Evolutionary conservation across 352 stramenopile species (phyloP).

Genomic region (Phytophthora tentaculata): DNA sequence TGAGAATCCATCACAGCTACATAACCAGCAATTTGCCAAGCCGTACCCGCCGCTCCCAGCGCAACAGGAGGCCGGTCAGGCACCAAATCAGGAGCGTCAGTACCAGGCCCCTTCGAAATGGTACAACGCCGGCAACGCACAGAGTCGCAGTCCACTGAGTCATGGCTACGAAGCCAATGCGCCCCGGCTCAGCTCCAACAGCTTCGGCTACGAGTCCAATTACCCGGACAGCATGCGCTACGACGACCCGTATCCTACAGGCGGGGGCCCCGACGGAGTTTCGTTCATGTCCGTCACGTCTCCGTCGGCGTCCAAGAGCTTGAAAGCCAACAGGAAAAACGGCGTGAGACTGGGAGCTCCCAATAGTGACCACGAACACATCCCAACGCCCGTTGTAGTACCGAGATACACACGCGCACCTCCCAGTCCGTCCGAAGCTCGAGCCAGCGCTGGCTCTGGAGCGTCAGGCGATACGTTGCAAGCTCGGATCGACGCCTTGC

Average conservation of each 20-base stretch:
- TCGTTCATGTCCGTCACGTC: slow-evolving; percentile 55
- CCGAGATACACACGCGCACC: slow-evolving; percentile 36
- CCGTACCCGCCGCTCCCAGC: slow-evolving; percentile 35
- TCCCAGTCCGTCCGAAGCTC: slow-evolving; percentile 25
- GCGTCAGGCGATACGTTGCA: slow-evolving; percentile 47
- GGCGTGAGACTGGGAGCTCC: slow-evolving; percentile 13
- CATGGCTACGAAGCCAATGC: slow-evolving; percentile 31
- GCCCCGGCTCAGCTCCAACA: slow-evolving; percentile 27
- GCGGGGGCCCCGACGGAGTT: slow-evolving; percentile 32
- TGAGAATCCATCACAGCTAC: slow-evolving; percentile 29
- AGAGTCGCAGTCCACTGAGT: slow-evolving; percentile 17
- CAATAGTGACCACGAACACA: slow-evolving; percentile 19
- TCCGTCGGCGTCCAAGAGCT: slow-evolving; percentile 35
- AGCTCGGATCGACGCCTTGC: slow-evolving; percentile 66
- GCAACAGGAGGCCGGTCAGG: slow-evolving; percentile 13
- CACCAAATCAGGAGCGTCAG: slow-evolving; percentile 5
- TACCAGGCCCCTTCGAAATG: slow-evolving; percentile 36
- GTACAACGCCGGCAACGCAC: slow-evolving; percentile 13
- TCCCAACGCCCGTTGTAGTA: slow-evolving; percentile 31
- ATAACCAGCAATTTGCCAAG: slow-evolving; percentile 40
- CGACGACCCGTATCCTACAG: slow-evolving; percentile 34
- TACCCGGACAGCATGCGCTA: slow-evolving; percentile 44
- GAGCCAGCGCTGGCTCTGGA: slow-evolving; percentile 22
- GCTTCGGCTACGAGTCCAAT: slow-evolving; percentile 19
- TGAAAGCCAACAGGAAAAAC: slow-evolving; percentile 27